Conservation (phyloP, 306 rosid species). For the Prunus mira region DNA sequence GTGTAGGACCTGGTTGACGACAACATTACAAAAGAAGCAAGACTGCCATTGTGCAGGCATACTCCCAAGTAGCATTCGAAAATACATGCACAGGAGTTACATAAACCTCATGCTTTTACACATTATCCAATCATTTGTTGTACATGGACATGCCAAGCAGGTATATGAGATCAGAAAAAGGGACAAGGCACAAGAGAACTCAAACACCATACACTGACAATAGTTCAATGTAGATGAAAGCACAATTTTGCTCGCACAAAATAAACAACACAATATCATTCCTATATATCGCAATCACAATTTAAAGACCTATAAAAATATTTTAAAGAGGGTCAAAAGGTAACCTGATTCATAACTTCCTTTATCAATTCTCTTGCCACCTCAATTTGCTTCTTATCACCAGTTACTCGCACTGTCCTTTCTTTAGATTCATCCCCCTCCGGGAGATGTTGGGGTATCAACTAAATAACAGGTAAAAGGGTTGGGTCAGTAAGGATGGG, state of each 20-base stretch:
- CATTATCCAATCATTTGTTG: not conserved
- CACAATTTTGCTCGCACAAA: not conserved
- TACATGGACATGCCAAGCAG: not conserved
- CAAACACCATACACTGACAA: not conserved
- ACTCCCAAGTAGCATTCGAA: not conserved
- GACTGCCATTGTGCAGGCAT: not conserved
- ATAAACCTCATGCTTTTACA: conserved; percentile 4
- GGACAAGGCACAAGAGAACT: not conserved
- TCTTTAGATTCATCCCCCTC: conserved; percentile 92
- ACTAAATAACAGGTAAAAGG: conserved; percentile 40
- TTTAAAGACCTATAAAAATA: not conserved
- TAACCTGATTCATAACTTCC: conserved; percentile 96
- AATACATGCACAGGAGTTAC: not conserved
- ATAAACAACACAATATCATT: not conserved
- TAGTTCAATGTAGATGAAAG: not conserved
- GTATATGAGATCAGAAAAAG: not conserved
- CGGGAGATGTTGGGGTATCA: conserved; percentile 95
- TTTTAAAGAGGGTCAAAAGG: conserved; percentile 24
- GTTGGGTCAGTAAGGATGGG: not conserved
- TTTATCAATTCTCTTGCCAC: conserved; percentile 80
- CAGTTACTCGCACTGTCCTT: conserved; percentile 87
- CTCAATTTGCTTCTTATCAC: conserved; percentile 88
- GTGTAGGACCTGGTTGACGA: not conserved
- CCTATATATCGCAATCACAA: not conserved
- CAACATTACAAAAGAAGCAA: not conserved